Evolutionary conservation across 805 yeast species (phyloP).

Genomic region (Lipomyces sp.): DNA sequence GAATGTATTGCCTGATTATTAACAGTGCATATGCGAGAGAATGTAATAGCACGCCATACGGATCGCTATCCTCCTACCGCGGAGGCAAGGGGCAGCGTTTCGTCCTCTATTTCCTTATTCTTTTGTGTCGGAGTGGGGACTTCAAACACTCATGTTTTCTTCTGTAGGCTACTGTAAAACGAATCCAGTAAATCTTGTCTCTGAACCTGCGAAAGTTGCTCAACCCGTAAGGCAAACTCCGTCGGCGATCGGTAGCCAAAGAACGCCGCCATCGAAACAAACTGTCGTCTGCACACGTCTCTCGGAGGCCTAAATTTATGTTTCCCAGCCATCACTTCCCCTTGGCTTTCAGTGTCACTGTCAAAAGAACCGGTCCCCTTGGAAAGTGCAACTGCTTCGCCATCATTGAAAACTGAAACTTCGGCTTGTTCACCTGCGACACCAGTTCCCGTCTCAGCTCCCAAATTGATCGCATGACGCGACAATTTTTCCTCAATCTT

Average conservation of each 20-base stretch:
- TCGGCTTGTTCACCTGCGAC: neutral
- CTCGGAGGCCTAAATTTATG: slow-evolving; percentile 9
- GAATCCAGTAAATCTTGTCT: slow-evolving; percentile 5
- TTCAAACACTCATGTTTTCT: too few species aligned
- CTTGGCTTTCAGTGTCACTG: neutral
- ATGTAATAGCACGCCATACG: too few species aligned
- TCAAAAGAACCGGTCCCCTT: neutral
- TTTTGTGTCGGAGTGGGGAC: too few species aligned
- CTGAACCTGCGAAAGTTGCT: slow-evolving; percentile 3
- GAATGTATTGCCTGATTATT: too few species aligned
- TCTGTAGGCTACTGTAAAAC: slow-evolving; percentile 6
- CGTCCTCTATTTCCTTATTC: too few species aligned
- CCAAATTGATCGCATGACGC: slow-evolving; percentile 3
- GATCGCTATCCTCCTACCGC: too few species aligned
- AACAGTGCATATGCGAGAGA: too few species aligned
- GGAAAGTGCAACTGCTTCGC: neutral
- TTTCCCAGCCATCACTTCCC: neutral
- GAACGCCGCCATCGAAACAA: slow-evolving; percentile 17
- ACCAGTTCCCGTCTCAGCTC: neutral
- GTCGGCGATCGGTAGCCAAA: slow-evolving; percentile 10
- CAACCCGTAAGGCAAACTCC: slow-evolving; percentile 20
- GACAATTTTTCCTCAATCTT: slow-evolving; percentile 12
- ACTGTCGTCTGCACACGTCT: slow-evolving; percentile 19
- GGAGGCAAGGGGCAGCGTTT: too few species aligned
- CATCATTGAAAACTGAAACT: neutral